phyloP scores from a whole-genome alignment of 768 basidiomycete genomes.

The Arthromyces matolae region DNA sequence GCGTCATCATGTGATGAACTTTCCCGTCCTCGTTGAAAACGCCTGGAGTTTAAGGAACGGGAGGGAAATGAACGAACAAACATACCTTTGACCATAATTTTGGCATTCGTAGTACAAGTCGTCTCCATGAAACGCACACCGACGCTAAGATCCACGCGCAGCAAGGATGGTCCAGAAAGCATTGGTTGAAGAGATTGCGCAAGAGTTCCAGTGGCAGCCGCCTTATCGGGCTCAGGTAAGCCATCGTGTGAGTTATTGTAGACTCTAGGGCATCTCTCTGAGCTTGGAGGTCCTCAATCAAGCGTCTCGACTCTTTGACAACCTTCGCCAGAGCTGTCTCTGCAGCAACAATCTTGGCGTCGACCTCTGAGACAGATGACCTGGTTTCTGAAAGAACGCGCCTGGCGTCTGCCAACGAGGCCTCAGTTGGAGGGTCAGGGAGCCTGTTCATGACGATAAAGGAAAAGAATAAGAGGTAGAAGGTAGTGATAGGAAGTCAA shows the following conservation, averaged over 20 bases:
- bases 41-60: too few species aligned
- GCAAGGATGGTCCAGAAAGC: conserved; percentile 68
- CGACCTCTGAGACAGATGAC: conserved; percentile 32
- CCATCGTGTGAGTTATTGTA: conserved; percentile 45
- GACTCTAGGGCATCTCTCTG: conserved; percentile 49
- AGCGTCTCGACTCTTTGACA: conserved; percentile 47
- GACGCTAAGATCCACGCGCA: conserved; percentile 73
- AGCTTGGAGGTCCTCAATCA: conserved; percentile 51
- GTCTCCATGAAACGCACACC: conserved; percentile 66
- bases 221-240: conserved; percentile 71
- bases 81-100: conserved; percentile 75
- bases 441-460: conserved; percentile 30
- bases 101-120: conserved; percentile 62
- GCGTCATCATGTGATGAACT: neutral
- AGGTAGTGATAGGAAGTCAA: conserved; percentile 2
- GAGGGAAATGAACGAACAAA: too few species aligned
- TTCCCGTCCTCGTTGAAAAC: too few species aligned
- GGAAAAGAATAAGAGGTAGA: conserved; percentile 13
- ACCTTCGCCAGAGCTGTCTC: conserved; percentile 57
- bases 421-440: conserved; percentile 58
- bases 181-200: conserved; percentile 65
- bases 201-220: conserved; percentile 72
- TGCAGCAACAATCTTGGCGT: conserved; percentile 46
- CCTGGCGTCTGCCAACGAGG: conserved; percentile 51
- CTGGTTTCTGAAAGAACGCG: conserved; percentile 36